phyloP scores from a whole-genome alignment of 495 filamentous ascomycete genomes.

The Penicillium flavigenum region DNA sequence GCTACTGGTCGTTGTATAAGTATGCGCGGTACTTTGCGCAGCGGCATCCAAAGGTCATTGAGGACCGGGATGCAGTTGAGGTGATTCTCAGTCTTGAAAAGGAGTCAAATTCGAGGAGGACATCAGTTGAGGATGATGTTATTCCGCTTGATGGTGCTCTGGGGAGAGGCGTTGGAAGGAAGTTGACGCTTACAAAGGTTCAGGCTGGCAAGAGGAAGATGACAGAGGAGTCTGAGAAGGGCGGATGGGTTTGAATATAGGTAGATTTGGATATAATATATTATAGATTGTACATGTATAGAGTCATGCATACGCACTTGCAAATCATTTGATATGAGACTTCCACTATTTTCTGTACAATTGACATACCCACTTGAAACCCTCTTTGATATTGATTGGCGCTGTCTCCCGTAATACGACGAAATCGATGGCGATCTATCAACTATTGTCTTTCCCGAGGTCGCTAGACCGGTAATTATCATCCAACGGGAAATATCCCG shows the following conservation, averaged over 20 bases:
- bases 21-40: conserved; percentile 46
- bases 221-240: neutral
- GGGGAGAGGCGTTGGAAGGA: conserved; percentile 1
- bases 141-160: conserved; percentile 7
- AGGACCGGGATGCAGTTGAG: conserved; percentile 44
- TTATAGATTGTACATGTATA: neutral
- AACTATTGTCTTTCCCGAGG: too few species aligned
- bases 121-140: conserved; percentile 7
- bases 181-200: conserved; percentile 7
- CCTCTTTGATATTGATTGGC: too few species aligned
- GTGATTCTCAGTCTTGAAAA: conserved; percentile 34
- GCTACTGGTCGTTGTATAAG: conserved; percentile 44
- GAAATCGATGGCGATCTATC: too few species aligned
- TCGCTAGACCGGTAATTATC: too few species aligned
- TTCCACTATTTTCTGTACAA: too few species aligned
- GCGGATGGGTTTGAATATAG: neutral
- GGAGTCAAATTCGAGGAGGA: conserved; percentile 2
- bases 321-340: too few species aligned
- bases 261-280: neutral
- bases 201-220: conserved; percentile 3
- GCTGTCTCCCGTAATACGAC: too few species aligned
- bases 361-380: too few species aligned
- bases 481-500: too few species aligned
- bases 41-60: conserved; percentile 44
- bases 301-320: too few species aligned